Base-by-base conservation (phyloP, 108 stramenopile species). In the Nitzschia palea region DNA sequence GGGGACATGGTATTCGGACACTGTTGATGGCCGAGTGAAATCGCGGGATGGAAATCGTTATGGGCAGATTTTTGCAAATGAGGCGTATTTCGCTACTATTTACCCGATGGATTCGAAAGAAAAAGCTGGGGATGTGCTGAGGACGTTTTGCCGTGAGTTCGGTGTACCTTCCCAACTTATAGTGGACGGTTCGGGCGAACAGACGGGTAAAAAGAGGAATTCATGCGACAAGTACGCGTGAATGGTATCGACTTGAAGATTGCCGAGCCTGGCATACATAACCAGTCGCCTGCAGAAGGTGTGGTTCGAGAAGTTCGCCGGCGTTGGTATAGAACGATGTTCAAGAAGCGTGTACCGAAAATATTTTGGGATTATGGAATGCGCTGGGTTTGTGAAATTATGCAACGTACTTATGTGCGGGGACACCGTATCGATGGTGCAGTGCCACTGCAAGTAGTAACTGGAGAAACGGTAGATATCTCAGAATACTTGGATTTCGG, bases 381-480 rank as follows among this genome's bases (percentile, higher is more conserved):
- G 9, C 9, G 40, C 9, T 42, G 40, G 40, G 9, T 9, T 14
- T 12, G 40, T 42, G 40, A 42, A 9, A 42, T 42, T 12, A 42
- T 42, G 40, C 9, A 42, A 9, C 40, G 40, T 14, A 42, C 40
- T n/a, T n/a, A n/a, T n/a, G n/a, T n/a, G n/a, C n/a, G n/a, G n/a
- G n/a, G n/a, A n/a, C n/a, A n/a, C n/a, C n/a, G n/a, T n/a, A n/a
- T n/a, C n/a, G n/a, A n/a, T n/a, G n/a, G n/a, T n/a, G n/a, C n/a
- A n/a, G n/a, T n/a, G n/a, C n/a, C n/a, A n/a, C n/a, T n/a, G n/a
- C n/a, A n/a, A n/a, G n/a, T n/a, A n/a, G n/a, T n/a, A n/a, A n/a
- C n/a, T n/a, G 81, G 81, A 0, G 74, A 72, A 1, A 77, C 78
- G 0, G 58, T 66, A 0, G 81, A 78, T 61, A 76, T 82, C 5